These are phyloP conservation scores for Scutellaria minor DNA, from an alignment of 257 asterid species.

Conservation along the genomic window DNA sequence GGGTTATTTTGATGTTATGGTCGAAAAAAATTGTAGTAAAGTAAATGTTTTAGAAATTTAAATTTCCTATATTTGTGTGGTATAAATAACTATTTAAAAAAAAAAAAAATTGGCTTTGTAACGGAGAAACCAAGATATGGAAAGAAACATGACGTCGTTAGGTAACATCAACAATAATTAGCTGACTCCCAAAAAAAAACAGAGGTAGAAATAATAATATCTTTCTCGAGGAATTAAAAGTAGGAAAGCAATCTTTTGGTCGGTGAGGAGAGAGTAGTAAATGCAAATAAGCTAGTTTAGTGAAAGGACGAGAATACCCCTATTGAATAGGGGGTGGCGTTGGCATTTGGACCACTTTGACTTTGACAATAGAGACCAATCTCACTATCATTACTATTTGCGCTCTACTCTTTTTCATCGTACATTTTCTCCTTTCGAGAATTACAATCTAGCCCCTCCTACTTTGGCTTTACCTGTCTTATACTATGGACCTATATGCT, in stretches of 20 bases:
- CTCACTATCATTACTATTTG: constrained; percentile 22
- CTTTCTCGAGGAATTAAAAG: constrained; percentile 34
- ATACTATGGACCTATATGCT: background rate
- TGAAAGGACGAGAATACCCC: constrained; percentile 7
- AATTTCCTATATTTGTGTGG: too few relatives aligned
- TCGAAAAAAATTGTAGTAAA: too few relatives aligned
- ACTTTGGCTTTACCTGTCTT: background rate
- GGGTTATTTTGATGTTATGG: too few relatives aligned
- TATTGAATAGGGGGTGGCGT: background rate
- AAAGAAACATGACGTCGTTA: background rate
- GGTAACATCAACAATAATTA: background rate
- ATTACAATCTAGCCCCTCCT: background rate
- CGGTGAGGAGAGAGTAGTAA: background rate
- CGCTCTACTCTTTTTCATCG: constrained; percentile 4
- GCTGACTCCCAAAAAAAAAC: background rate
- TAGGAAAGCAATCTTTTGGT: constrained; percentile 13
- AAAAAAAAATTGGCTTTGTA: background rate
- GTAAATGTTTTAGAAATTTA: too few relatives aligned
- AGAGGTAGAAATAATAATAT: background rate
- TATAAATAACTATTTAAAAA: too few relatives aligned
- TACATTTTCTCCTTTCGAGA: background rate
- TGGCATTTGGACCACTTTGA: constrained; percentile 18
- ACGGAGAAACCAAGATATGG: background rate
- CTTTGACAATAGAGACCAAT: constrained; percentile 19
- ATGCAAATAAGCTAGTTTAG: background rate